phyloP scores from a whole-genome alignment of 1,284 basidiomycete genomes.

The Schizopora paradoxa region DNA sequence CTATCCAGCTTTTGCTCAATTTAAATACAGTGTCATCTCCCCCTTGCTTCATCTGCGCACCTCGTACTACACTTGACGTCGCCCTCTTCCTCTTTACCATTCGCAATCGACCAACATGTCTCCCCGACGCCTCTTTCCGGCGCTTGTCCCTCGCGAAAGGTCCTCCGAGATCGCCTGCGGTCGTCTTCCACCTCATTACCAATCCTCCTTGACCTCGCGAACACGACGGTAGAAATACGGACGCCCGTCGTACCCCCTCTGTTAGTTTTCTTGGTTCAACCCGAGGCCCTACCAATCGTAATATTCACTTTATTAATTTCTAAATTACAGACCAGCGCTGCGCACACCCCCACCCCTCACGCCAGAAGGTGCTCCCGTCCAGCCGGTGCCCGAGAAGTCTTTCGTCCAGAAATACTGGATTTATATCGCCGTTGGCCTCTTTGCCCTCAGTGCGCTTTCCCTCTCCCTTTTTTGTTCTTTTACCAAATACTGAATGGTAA shows the following conservation, averaged over 20 bases:
- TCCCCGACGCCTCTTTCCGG: slow-evolving; percentile 60
- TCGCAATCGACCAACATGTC: slow-evolving; percentile 67
- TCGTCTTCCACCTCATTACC: slow-evolving; percentile 28
- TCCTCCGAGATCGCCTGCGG: slow-evolving; percentile 20
- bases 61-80: slow-evolving; percentile 51
- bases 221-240: slow-evolving; percentile 50
- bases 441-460: slow-evolving; percentile 50
- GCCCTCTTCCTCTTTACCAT: slow-evolving; percentile 44
- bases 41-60: slow-evolving; percentile 44
- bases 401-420: slow-evolving; percentile 90
- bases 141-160: slow-evolving; percentile 42
- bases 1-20: slow-evolving; percentile 15
- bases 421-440: slow-evolving; percentile 60
- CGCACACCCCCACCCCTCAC: slow-evolving; percentile 62
- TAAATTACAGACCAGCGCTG: slow-evolving; percentile 50
- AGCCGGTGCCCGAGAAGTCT: slow-evolving; percentile 62
- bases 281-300: not conserved
- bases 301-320: slow-evolving; percentile 4
- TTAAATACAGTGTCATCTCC: slow-evolving; percentile 53
- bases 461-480: not conserved
- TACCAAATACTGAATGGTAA: not conserved
- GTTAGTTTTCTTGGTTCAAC: slow-evolving; percentile 35
- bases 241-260: slow-evolving; percentile 47
- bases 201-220: slow-evolving; percentile 32
- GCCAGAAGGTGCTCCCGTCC: slow-evolving; percentile 56